A percentile compares a stretch with the other conserved stretches of the same genome.
phyloP scores from a whole-genome alignment of 1,284 basidiomycete genomes.

The Porogramme epimiltina region DNA sequence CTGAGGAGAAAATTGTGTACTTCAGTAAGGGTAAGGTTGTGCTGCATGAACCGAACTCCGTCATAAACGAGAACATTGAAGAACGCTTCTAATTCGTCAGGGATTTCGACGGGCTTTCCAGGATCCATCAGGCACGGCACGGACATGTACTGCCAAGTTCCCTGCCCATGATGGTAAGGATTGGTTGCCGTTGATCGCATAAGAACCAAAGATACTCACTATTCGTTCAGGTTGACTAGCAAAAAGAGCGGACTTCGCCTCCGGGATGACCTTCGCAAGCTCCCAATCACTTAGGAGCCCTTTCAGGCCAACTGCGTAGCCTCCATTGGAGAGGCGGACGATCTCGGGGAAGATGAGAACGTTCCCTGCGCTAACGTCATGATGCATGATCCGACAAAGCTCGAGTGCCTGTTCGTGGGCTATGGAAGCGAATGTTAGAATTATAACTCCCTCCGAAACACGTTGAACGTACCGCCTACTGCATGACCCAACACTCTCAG shows the following conservation, averaged over 20 bases:
- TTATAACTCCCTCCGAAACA: not conserved
- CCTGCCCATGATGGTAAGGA: not conserved
- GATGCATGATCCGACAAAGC: not conserved
- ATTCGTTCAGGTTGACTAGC: not conserved
- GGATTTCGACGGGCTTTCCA: not conserved
- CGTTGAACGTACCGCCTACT: not conserved
- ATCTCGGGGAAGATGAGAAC: conserved; percentile 10
- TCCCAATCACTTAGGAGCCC: conserved; percentile 17
- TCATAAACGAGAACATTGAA: conserved; percentile 10
- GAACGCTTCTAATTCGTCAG: conserved; percentile 15
- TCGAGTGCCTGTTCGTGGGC: conserved; percentile 4
- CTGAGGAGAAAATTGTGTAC: not conserved
- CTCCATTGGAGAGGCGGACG: not conserved
- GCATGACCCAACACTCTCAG: not conserved
- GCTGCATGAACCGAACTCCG: conserved; percentile 1
- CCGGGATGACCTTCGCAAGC: conserved; percentile 1
- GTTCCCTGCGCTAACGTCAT: conserved; percentile 16
- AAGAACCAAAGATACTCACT: too few species aligned
- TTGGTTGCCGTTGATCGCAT: not conserved
- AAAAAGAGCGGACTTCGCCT: not conserved
- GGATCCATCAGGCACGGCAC: not conserved
- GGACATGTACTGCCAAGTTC: conserved; percentile 16
- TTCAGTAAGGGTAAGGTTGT: not conserved
- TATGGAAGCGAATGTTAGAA: not conserved
- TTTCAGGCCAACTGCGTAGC: not conserved